Evolutionary conservation across 2,329 filamentous ascomycete genomes (phyloP).

Genomic region (Fusarium papillatum): DNA sequence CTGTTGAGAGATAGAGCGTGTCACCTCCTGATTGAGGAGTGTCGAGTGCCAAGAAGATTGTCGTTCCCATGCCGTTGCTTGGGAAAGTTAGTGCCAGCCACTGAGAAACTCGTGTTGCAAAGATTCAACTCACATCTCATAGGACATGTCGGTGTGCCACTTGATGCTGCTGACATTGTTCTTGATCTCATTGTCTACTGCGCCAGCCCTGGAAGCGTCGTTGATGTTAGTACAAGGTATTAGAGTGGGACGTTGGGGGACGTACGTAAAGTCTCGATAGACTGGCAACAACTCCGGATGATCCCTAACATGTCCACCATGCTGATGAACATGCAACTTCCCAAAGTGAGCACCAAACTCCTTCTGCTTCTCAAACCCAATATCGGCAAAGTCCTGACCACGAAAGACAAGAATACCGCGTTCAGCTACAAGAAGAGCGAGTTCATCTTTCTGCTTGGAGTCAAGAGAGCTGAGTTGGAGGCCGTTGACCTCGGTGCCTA

Average conservation of each 20-base stretch:
- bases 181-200: conserved; percentile 24
- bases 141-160: conserved; percentile 13
- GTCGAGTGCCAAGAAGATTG: background rate
- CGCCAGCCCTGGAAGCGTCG: conserved; percentile 3
- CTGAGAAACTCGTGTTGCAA: background rate
- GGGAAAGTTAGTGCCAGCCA: background rate
- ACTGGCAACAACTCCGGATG: background rate
- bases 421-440: conserved; percentile 8
- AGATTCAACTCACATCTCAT: background rate
- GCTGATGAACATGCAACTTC: conserved; percentile 15
- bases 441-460: conserved; percentile 5
- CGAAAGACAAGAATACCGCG: conserved; percentile 13
- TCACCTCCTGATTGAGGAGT: background rate
- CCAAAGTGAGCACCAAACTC: conserved; percentile 14
- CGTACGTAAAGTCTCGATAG: conserved; percentile 20
- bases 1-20: conserved; percentile 4
- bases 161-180: conserved; percentile 14
- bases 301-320: conserved; percentile 23
- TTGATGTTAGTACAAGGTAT: background rate
- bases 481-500: background rate
- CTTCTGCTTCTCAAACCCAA: conserved; percentile 11
- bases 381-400: conserved; percentile 11
- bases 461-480: background rate
- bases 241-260: background rate
- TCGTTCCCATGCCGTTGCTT: background rate